phyloP scores from a whole-genome alignment of 2,329 filamentous ascomycete species.

The Paecilomyces niveus region DNA sequence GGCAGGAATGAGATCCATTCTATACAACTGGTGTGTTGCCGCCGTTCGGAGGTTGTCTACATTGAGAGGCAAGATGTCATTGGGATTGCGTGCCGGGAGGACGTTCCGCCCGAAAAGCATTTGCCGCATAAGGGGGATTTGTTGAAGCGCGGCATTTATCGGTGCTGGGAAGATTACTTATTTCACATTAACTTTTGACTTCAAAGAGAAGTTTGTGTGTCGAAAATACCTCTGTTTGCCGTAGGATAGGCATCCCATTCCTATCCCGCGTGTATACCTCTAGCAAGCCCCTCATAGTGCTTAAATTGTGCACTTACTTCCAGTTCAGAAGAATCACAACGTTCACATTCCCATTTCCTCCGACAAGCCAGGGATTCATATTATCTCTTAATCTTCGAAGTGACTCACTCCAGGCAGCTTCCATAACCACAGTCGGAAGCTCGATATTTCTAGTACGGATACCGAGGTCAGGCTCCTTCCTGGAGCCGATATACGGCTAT shows the following conservation, averaged over 20 bases:
- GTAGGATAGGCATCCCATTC: background rate
- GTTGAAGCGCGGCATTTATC: background rate
- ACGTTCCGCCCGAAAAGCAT: background rate
- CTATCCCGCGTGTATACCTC: background rate
- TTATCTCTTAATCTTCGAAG: background rate
- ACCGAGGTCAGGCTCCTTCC: constrained; percentile 10
- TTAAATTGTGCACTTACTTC: background rate
- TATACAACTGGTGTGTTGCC: background rate
- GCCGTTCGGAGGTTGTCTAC: background rate
- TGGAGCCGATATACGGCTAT: constrained; percentile 8
- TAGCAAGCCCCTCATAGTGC: background rate
- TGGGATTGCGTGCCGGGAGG: background rate
- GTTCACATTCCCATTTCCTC: background rate
- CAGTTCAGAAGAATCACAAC: constrained; percentile 2
- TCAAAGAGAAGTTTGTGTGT: background rate
- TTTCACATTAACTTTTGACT: background rate
- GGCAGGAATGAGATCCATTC: background rate
- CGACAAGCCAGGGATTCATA: constrained; percentile 4
- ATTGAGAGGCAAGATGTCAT: background rate
- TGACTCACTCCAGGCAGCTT: constrained; percentile 4
- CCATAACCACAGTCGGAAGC: constrained; percentile 5
- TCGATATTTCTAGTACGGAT: background rate
- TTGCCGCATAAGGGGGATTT: background rate
- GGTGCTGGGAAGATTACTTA: background rate
- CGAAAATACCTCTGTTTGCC: background rate